Evolutionary conservation across 208 protist species (phyloP), one percentile per base, ranked within the genome.

Genomic region (Trypanosomatidae sp.): DNA sequence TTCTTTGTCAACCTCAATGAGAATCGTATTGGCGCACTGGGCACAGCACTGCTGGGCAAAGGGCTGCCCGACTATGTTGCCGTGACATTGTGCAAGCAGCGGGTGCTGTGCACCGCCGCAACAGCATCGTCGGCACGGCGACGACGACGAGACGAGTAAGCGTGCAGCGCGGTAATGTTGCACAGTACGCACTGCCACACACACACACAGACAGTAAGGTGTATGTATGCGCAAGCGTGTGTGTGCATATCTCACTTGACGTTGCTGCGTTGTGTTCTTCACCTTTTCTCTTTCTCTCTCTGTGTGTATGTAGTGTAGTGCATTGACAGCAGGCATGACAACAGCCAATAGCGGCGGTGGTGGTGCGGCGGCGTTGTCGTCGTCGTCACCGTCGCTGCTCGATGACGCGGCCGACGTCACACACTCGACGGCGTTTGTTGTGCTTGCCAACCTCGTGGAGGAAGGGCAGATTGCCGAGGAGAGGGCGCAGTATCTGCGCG

Each of bases 391-490:
- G 11, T 27, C 23, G 10, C 27, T n/a, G 28, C 20, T 76, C 24
- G 81, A 76, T 6, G 76, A 89, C 33, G 81, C 71, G 6, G 68
- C 72, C 3, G 84, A 95, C 57, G 81, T 95, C 24, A 85, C 79
- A 2, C 75, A 95, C 51, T 89, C 88, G 19, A 88, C 73, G 10
- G 88, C 88, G 3, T 82, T 85, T 45, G 37, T 77, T 15, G 52
- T 80, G 8, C 50, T 95, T 1, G 70, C 88, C 56, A 72, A 70
- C 1, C 78, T 95, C 28, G 64, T 95, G 2, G 83, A 92, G 42
- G 81, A 93, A 53, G 84, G 88, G 3, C 75, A 82, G 25, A 67
- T 95, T 16, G 59, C 78, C 11, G 77, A 91, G 32, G 84, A 92
- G 56, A 70, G 88, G 5, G 72, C 81, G 2, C 67, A 88, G 15